A percentile compares a stretch with the other conserved stretches of the same genome.
Evolutionary conservation across 2,329 filamentous ascomycete species (phyloP).

Genomic region (Calonectria hawksworthii): DNA sequence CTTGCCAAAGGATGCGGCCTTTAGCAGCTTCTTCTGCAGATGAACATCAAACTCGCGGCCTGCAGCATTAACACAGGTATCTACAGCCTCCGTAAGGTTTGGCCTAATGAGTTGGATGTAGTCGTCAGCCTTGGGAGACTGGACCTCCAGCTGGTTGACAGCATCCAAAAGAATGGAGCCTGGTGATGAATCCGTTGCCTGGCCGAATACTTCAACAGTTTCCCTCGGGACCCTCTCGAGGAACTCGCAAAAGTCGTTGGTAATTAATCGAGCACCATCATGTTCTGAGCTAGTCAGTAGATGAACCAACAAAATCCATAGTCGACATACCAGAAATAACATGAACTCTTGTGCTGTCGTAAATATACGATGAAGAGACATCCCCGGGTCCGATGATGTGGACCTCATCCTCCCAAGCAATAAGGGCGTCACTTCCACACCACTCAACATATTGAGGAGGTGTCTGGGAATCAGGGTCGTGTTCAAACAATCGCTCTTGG

Average conservation of each 20-base stretch:
- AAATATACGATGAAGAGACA: slow-evolving; percentile 83
- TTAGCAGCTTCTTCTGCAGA: slow-evolving; percentile 97
- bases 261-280: slow-evolving; percentile 91
- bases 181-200: slow-evolving; percentile 89
- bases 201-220: slow-evolving; percentile 89
- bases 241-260: slow-evolving; percentile 96
- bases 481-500: slow-evolving; percentile 91
- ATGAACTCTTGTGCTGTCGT: slow-evolving; percentile 91
- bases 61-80: slow-evolving; percentile 92
- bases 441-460: slow-evolving; percentile 90
- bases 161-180: slow-evolving; percentile 95
- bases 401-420: slow-evolving; percentile 98
- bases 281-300: slow-evolving; percentile 61
- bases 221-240: slow-evolving; percentile 92
- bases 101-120: slow-evolving; percentile 95
- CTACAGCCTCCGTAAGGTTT: slow-evolving; percentile 91
- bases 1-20: slow-evolving; percentile 97
- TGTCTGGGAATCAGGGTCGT: slow-evolving; percentile 88
- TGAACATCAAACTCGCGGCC: slow-evolving; percentile 91
- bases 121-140: slow-evolving; percentile 97
- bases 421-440: slow-evolving; percentile 95
- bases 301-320: not conserved
- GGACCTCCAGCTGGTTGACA: slow-evolving; percentile 89
- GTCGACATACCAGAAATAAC: slow-evolving; percentile 79
- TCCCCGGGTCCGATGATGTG: slow-evolving; percentile 92